These are phyloP conservation scores for Bifiguratus adelaidae DNA, from an alignment of 192 early-diverging fungal genomes.

Conservation along the genomic window DNA sequence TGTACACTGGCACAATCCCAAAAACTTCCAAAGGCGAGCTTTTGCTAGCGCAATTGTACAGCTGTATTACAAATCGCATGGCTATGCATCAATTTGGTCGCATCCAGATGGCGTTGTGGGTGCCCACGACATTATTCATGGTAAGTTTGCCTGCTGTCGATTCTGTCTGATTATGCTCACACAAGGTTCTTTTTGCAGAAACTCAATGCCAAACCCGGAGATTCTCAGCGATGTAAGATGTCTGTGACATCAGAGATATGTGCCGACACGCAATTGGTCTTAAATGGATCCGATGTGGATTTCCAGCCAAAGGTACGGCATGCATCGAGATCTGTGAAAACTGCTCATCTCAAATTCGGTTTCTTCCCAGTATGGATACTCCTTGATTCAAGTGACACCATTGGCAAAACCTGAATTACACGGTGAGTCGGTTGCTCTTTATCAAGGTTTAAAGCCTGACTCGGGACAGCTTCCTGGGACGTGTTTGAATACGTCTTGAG, in stretches of 20 bases:
- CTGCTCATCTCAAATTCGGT: background rate
- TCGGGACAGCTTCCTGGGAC: slow-evolving; percentile 27
- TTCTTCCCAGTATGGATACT: slow-evolving; percentile 7
- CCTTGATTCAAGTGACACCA: slow-evolving; percentile 17
- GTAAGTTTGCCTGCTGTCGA: slow-evolving; percentile 3
- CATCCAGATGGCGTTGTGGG: slow-evolving; percentile 24
- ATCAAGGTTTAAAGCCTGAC: background rate
- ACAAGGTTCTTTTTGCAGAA: background rate
- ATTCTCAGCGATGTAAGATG: background rate
- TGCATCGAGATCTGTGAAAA: too few species aligned
- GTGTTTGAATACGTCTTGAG: slow-evolving; percentile 26
- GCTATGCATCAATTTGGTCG: slow-evolving; percentile 20
- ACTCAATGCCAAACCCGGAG: background rate
- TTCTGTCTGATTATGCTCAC: background rate
- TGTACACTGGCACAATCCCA: slow-evolving; percentile 23
- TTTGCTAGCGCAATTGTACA: slow-evolving; percentile 15
- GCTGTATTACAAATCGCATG: slow-evolving; percentile 20
- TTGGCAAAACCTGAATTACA: slow-evolving; percentile 6
- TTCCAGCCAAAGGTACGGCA: too few species aligned
- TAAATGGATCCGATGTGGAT: too few species aligned
- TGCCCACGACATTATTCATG: slow-evolving; percentile 7
- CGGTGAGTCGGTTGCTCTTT: slow-evolving; percentile 1
- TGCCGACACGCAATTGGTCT: slow-evolving; percentile 7
- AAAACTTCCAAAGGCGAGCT: slow-evolving; percentile 15
- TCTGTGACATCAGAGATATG: slow-evolving; percentile 13